Conservation (phyloP, 331 rosid species). For the Phaseolus coccineus region DNA sequence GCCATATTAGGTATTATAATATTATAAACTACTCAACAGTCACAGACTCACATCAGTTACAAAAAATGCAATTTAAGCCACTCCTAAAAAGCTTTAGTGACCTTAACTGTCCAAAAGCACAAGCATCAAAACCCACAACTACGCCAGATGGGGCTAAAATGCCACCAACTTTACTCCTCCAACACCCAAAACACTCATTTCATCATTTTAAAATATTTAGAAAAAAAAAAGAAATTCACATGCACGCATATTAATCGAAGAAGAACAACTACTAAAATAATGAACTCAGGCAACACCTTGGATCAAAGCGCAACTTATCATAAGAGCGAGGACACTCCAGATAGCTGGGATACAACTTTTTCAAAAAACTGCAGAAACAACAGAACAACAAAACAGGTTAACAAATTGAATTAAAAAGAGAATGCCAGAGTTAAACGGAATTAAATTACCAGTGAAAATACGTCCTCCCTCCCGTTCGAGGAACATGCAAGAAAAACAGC, state of each 20-base stretch:
- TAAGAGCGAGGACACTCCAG: slow-evolving; percentile 97
- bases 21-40: slow-evolving; percentile 10
- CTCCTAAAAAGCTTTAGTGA: slow-evolving; percentile 25
- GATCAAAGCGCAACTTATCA: slow-evolving; percentile 93
- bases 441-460: slow-evolving; percentile 82
- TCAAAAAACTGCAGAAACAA: slow-evolving; percentile 73
- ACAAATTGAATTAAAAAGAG: background rate
- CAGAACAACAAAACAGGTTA: slow-evolving; percentile 33
- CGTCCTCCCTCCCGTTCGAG: slow-evolving; percentile 96
- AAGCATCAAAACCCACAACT: slow-evolving; percentile 23
- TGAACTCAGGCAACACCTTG: slow-evolving; percentile 63
- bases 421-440: background rate
- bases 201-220: slow-evolving; percentile 7
- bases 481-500: slow-evolving; percentile 92
- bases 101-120: slow-evolving; percentile 17
- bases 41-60: slow-evolving; percentile 29
- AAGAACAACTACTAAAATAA: slow-evolving; percentile 1
- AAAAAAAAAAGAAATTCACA: background rate
- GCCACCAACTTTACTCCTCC: slow-evolving; percentile 33
- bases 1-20: slow-evolving; percentile 5
- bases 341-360: slow-evolving; percentile 73
- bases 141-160: slow-evolving; percentile 10
- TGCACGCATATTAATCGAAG: slow-evolving; percentile 5
- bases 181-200: slow-evolving; percentile 26
- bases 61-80: slow-evolving; percentile 32